These are phyloP conservation scores for Coix lacrymajobi DNA, from an alignment of 176 grass and related monocot genomes.

Conservation along the genomic window DNA sequence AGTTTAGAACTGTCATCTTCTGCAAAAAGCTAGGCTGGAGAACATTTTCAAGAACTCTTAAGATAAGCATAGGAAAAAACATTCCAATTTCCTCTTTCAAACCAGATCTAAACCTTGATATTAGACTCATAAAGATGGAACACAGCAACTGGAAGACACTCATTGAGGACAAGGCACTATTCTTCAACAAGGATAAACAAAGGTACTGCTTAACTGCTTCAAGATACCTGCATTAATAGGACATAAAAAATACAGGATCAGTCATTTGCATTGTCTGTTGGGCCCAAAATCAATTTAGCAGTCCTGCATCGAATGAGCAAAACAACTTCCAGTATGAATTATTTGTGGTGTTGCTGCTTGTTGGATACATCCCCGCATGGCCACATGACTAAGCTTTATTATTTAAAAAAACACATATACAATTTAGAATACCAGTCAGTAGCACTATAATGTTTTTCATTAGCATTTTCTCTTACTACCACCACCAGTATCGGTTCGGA, in stretches of 20 bases:
- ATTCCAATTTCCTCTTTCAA: constrained; percentile 99
- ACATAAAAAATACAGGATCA: background rate
- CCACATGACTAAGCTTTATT: background rate
- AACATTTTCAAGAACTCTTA: constrained; percentile 93
- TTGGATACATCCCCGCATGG: constrained; percentile 5
- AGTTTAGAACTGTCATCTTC: constrained; percentile 93
- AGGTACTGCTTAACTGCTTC: constrained; percentile 92
- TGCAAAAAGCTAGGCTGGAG: constrained; percentile 94
- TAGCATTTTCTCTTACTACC: background rate
- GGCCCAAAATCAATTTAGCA: background rate
- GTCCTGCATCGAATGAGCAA: background rate
- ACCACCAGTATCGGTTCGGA: background rate
- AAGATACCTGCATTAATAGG: constrained; percentile 76
- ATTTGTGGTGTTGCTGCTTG: background rate
- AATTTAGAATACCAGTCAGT: background rate
- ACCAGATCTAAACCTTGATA: constrained; percentile 79
- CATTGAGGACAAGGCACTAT: constrained; percentile 90
- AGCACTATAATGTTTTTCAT: background rate
- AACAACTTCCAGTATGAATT: background rate
- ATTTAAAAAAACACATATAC: background rate
- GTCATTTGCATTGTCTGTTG: constrained; percentile 1
- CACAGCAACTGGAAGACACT: constrained; percentile 93
- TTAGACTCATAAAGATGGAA: constrained; percentile 79
- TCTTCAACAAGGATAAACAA: constrained; percentile 97
- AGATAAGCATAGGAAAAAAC: constrained; percentile 97